Evolutionary conservation across 768 basidiomycete species (phyloP), one percentile per base, ranked within the genome.

Genomic region (Terana coerulea): DNA sequence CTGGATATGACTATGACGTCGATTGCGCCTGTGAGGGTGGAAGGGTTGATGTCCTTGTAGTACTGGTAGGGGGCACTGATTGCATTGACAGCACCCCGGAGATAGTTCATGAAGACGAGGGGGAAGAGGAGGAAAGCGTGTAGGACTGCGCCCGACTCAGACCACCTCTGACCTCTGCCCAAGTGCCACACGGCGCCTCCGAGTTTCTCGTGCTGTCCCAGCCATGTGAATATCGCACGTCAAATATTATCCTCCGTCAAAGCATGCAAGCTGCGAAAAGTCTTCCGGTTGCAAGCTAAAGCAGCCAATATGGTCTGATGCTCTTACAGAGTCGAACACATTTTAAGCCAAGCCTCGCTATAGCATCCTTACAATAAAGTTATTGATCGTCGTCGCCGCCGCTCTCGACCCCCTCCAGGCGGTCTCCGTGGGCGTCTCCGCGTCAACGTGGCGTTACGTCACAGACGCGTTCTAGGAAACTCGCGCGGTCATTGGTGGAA

Each of bases 21-120:
- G 78, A 98, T 97, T 37, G 97, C 97, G 39, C 97, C 95, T 3
- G 95, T 97, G 52, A 99, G 81, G 0, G 97, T 99, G 0, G 95
- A 86, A 0, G 97, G 94, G 61, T 99, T 99, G n/a, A 84, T 71
- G 51, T 91, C 90, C 68, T 84, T 88, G 77, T 93, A 93, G 73
- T 92, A 93, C 54, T 89, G 87, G 66, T 91, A 91, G 12, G 89
- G 88, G 11, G 87, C 90, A 67, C 83, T 87, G 65, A 91, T 88
- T 35, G 87, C 88, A 63, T 73, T 87, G 65, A 91, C 84, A 21
- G 90, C 89, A 55, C 90, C 90, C 58, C 90, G 84, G 64, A 93
- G 72, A 69, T 92, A 93, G 73, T 92, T 91, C 91, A 93, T 93
- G 53, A 66, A 56, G 60, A 22, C 47, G 39, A 30, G 64, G 49